Evolutionary conservation across 805 yeast genomes (phyloP).

Genomic region (Kazachstania africana): DNA sequence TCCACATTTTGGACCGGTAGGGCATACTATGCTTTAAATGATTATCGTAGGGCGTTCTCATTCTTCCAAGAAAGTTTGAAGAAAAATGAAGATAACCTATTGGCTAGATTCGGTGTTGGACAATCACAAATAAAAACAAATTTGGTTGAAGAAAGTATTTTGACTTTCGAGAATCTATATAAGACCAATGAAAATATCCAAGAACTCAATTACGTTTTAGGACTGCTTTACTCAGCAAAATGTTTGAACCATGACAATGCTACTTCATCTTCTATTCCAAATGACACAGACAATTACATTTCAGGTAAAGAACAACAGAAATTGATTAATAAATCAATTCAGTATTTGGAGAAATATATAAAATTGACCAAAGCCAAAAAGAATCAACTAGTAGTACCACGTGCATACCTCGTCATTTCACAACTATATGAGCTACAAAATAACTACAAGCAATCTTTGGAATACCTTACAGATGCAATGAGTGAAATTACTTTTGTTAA

Average conservation of each 20-base stretch:
- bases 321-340: constrained; percentile 41
- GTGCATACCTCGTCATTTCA: constrained; percentile 60
- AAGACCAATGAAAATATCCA: constrained; percentile 54
- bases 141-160: constrained; percentile 68
- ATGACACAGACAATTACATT: constrained; percentile 7
- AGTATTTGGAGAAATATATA: constrained; percentile 58
- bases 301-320: constrained; percentile 9
- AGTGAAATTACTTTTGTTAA: constrained; percentile 33
- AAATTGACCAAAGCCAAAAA: constrained; percentile 42
- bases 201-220: constrained; percentile 68
- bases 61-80: constrained; percentile 63
- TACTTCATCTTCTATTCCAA: background rate
- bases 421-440: constrained; percentile 58
- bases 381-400: constrained; percentile 47
- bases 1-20: constrained; percentile 81
- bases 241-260: constrained; percentile 14
- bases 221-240: constrained; percentile 55
- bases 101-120: constrained; percentile 74
- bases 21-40: constrained; percentile 46
- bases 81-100: constrained; percentile 48
- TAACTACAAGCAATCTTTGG: constrained; percentile 49
- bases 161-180: constrained; percentile 68
- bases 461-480: constrained; percentile 48
- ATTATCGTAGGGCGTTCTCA: constrained; percentile 59
- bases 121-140: constrained; percentile 71